Base-by-base conservation (phyloP, 2,329 filamentous ascomycete species). In the Monosporascus cannonballus region DNA sequence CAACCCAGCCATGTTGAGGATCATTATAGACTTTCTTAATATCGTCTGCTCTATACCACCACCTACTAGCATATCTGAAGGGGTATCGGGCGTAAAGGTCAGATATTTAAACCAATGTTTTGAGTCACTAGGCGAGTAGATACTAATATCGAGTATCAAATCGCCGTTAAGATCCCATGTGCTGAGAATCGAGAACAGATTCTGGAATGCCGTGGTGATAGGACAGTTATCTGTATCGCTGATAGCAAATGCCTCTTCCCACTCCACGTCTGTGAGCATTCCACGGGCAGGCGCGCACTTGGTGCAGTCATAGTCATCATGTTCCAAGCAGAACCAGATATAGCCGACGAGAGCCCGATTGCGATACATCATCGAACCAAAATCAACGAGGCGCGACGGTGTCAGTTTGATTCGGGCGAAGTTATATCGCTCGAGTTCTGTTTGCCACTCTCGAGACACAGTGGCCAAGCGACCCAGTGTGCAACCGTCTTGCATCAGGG, bases 71-170 rank as follows among this genome's bases (percentile, higher is more conserved):
- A 45, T 48, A 22, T 30, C 53, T 34, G 51, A 54, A 48, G 50
- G 39, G 22, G 39, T 51, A 54, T 69, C 65, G 14, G 64, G 60
- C 39, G 51, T 1, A 51, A 65, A 66, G 54, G 58, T 64, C 30
- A 67, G 51, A 58, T 72, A 65, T 57, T 69, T 69, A 60, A 72
- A 70, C 59, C 62, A 67, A 58, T 72, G 66, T 49, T 69, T 45
- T 37, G 56, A 59, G 47, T 72, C 69, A 51, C 67, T 70, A 9
- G 64, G 65, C 18, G 71, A 73, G 62, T 69, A 66, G 42, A 71
- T 54, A 53, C 67, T 71, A 30, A 71, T 67, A 60, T 72, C 71
- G 41, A 73, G 66, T 24, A 64, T 46, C 51, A 73, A 62, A 47
- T 63, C 58, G 49, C 65, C 54, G n/a, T 56, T 52, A 55, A 62